Evolutionary conservation across 495 filamentous ascomycete species (phyloP).

Genomic region (Hypoxylon lienhwacheense): DNA sequence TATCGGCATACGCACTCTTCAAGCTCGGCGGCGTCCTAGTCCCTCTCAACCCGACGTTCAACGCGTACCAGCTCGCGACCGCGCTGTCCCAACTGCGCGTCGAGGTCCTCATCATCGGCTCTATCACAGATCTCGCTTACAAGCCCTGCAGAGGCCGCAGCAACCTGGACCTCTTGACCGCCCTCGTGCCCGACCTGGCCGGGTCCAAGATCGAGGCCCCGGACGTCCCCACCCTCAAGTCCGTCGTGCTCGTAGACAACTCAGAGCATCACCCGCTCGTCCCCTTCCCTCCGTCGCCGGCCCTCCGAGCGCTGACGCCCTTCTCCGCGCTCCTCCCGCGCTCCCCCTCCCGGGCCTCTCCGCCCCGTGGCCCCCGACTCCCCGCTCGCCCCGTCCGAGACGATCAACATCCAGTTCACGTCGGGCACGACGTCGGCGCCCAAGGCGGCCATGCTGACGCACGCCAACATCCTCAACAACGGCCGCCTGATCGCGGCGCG

Average conservation of each 20-base stretch:
- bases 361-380: constrained; percentile 47
- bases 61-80: constrained; percentile 70
- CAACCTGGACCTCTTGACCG: constrained; percentile 69
- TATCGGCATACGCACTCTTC: constrained; percentile 83
- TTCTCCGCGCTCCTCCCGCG: constrained; percentile 56
- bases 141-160: constrained; percentile 70
- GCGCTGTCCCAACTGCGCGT: constrained; percentile 76
- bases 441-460: constrained; percentile 88
- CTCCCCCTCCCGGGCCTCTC: constrained; percentile 27
- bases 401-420: constrained; percentile 96
- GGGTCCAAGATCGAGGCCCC: constrained; percentile 59
- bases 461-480: constrained; percentile 87
- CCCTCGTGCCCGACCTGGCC: constrained; percentile 63
- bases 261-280: constrained; percentile 52
- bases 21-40: constrained; percentile 92
- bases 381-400: constrained; percentile 65
- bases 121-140: constrained; percentile 82
- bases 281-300: constrained; percentile 33
- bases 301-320: constrained; percentile 45
- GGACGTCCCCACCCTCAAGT: constrained; percentile 66
- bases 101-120: constrained; percentile 76
- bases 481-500: constrained; percentile 77
- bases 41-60: constrained; percentile 92
- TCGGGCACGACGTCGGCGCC: constrained; percentile 87
- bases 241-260: constrained; percentile 82